Evolutionary conservation across 2,329 filamentous ascomycete genomes (phyloP), one percentile per base, ranked within the genome.

Genomic region (Neocatenulostroma microsporum): DNA sequence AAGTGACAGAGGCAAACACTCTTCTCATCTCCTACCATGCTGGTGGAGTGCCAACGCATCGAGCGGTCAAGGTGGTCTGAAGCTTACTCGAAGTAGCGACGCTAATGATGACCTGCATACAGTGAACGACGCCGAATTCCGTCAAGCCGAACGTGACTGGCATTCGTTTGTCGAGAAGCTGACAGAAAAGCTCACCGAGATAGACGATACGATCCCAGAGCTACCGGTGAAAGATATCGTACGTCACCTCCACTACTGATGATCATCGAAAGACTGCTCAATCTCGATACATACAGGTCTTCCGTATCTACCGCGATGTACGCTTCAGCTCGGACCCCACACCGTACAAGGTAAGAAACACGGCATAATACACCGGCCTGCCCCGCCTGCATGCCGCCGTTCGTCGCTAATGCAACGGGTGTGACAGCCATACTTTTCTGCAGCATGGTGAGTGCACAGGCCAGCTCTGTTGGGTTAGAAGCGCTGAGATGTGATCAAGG

Each of bases 261-360:
- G 14, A 9, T 10, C 17, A 10, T 14, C 8, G 21, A 34, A 24
- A 6, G 21, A n/a, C 15, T 8, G 21, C 11, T 33, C 11, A 10
- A 21, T n/a, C 15, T 13, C 4, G n/a, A n/a, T n/a, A n/a, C n/a
- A n/a, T 14, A 27, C 45, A 78, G 73, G 68, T 86, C 31, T 94
- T 89, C 58, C 80, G 87, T 42, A 91, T 94, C 41, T 86, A 94
- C 61, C 73, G 87, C 50, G 87, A 94, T 51, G 73, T 91, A 28
- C 77, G 35, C 37, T 94, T 94, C 63, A 83, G 74, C 53, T 82
- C 84, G 49, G 80, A 94, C 53, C 82, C 76, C 14, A 91, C 85
- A 2, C 87, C 88, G 0, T 94, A 94, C 68, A 94, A 93, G 72
- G 83, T 83, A 63, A 51, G 68, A 45, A 32, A 27, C 9, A 24